Evolutionary conservation across 257 asterid species (phyloP).

Genomic region (Ligustrum vulgare): DNA sequence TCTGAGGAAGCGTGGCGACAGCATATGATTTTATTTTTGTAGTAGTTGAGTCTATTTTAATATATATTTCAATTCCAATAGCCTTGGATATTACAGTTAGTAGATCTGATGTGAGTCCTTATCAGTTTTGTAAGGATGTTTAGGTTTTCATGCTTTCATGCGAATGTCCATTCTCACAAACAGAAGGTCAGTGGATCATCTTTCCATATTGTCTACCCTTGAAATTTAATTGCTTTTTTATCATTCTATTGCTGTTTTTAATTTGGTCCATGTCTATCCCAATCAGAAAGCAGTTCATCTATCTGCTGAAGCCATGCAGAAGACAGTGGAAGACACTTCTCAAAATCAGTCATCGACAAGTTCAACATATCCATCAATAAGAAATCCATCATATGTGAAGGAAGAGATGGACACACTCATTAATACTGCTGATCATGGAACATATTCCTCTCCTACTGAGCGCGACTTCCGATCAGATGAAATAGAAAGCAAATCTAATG

Average conservation of each 20-base stretch:
- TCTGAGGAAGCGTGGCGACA: conserved; percentile 22
- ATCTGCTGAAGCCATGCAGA: conserved; percentile 66
- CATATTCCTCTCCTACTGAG: conserved; percentile 50
- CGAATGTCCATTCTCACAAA: conserved; percentile 57
- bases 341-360: conserved; percentile 31
- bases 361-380: conserved; percentile 28
- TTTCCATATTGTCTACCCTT: conserved; percentile 7
- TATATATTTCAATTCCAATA: conserved; percentile 31
- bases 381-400: conserved; percentile 31
- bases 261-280: conserved; percentile 26
- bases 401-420: conserved; percentile 34
- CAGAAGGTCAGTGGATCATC: conserved; percentile 67
- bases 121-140: conserved; percentile 51
- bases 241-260: conserved; percentile 1
- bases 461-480: conserved; percentile 59
- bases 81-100: conserved; percentile 29
- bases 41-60: conserved; percentile 26
- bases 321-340: conserved; percentile 57
- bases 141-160: conserved; percentile 87
- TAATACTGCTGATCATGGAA: conserved; percentile 33
- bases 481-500: conserved; percentile 45
- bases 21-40: conserved; percentile 35
- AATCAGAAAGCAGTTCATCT: conserved; percentile 56
- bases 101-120: conserved; percentile 51
- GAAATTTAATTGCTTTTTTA: not conserved